These are phyloP conservation scores for Albugo candida DNA, from an alignment of 352 stramenopile genomes.

Conservation along the genomic window DNA sequence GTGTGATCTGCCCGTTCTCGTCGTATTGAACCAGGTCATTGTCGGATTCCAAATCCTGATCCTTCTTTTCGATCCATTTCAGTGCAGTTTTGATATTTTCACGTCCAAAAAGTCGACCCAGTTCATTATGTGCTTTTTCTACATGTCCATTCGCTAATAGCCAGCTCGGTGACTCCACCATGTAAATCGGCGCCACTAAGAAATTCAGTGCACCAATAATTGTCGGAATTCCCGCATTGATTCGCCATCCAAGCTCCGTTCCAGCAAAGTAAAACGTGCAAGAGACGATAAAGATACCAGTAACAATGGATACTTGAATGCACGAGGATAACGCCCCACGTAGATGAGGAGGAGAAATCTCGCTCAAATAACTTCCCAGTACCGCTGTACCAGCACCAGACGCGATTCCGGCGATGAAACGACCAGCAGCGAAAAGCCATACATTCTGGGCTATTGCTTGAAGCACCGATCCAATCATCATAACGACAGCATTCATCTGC, in stretches of 20 bases:
- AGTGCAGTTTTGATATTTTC: slow-evolving; percentile 15
- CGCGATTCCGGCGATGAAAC: slow-evolving; percentile 17
- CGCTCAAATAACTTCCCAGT: slow-evolving; percentile 21
- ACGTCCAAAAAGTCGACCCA: slow-evolving; percentile 14
- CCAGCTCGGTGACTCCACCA: slow-evolving; percentile 23
- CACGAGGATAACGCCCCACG: slow-evolving; percentile 14
- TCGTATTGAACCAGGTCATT: slow-evolving; percentile 7
- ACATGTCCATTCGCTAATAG: slow-evolving; percentile 15
- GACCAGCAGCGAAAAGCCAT: slow-evolving; percentile 17
- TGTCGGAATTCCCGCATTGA: slow-evolving; percentile 14
- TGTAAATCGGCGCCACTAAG: slow-evolving; percentile 8
- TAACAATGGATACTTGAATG: slow-evolving; percentile 23
- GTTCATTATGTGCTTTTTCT: slow-evolving; percentile 12
- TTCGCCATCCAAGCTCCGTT: slow-evolving; percentile 26
- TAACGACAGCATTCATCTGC: slow-evolving; percentile 16
- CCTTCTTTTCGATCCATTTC: slow-evolving; percentile 11
- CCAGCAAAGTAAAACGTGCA: slow-evolving; percentile 38
- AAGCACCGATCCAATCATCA: slow-evolving; percentile 14
- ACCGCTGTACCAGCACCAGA: slow-evolving; percentile 17
- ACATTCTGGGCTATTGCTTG: slow-evolving; percentile 13
- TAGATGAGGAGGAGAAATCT: slow-evolving; percentile 21
- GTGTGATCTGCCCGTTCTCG: too few species aligned
- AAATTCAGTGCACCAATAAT: slow-evolving; percentile 3
- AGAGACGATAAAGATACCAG: slow-evolving; percentile 22
- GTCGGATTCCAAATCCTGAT: neutral